A percentile compares a stretch with the other conserved stretches of the same genome.
Evolutionary conservation across 768 basidiomycete species (phyloP).

Genomic region (Coprinopsis cinerea): DNA sequence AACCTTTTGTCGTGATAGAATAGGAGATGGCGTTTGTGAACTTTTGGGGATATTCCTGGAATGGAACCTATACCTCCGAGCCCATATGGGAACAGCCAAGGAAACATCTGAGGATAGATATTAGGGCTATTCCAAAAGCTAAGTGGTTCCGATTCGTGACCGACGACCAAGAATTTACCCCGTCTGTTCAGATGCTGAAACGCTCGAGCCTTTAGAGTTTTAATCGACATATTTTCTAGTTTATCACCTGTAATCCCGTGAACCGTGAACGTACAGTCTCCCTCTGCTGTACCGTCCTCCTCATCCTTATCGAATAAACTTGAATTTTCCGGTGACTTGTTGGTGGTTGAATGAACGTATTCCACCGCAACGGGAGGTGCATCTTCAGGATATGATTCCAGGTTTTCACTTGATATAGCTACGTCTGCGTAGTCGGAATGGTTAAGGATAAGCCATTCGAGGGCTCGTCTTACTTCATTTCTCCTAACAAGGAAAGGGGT

Average conservation of each 20-base stretch:
- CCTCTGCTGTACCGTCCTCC: conserved; percentile 24
- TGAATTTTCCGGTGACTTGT: conserved; percentile 9
- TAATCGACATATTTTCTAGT: conserved; percentile 15
- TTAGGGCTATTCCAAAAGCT: conserved; percentile 30
- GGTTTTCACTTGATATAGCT: conserved; percentile 21
- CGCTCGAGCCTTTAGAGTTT: conserved; percentile 18
- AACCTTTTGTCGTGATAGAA: not conserved
- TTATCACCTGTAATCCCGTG: conserved; percentile 28
- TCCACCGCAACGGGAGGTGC: conserved; percentile 20
- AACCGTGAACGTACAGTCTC: conserved; percentile 32
- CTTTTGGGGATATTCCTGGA: conserved; percentile 7
- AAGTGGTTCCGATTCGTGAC: conserved; percentile 20
- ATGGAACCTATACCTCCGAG: conserved; percentile 31
- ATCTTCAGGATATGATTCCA: conserved; percentile 18
- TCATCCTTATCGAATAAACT: conserved; percentile 22
- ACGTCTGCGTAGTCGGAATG: conserved; percentile 28
- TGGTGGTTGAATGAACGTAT: conserved; percentile 15
- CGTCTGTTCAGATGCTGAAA: conserved; percentile 20
- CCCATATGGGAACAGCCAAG: conserved; percentile 38
- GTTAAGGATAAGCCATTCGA: conserved; percentile 32
- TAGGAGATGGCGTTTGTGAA: not conserved
- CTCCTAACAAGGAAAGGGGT: conserved; percentile 24
- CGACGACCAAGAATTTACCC: conserved; percentile 24
- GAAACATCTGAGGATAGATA: too few relatives aligned
- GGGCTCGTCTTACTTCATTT: conserved; percentile 18